Conservation (phyloP, 495 filamentous ascomycete genomes). For the Penicillium longicatenatum region DNA sequence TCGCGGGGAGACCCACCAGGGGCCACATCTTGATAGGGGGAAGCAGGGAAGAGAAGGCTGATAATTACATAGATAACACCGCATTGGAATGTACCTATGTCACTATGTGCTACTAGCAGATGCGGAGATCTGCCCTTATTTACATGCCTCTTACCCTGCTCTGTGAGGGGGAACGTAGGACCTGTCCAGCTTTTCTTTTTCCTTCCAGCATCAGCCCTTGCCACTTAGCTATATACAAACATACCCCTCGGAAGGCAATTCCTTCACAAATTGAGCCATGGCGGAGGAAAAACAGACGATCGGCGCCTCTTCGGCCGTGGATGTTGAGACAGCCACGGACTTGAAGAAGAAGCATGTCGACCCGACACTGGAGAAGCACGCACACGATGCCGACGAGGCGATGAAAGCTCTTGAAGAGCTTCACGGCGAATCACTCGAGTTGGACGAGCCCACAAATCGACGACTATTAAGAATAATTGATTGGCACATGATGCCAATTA, state of each 20-base stretch:
- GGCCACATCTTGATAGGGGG: slow-evolving; percentile 19
- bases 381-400: slow-evolving; percentile 62
- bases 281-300: slow-evolving; percentile 22
- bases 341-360: slow-evolving; percentile 24
- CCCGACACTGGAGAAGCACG: slow-evolving; percentile 49
- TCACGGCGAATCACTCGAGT: slow-evolving; percentile 48
- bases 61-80: slow-evolving; percentile 3
- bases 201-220: not conserved
- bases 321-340: slow-evolving; percentile 19
- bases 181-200: not conserved
- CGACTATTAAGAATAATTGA: slow-evolving; percentile 60
- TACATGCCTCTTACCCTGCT: not conserved
- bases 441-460: slow-evolving; percentile 59
- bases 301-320: slow-evolving; percentile 24
- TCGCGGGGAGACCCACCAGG: slow-evolving; percentile 24
- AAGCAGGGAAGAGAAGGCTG: not conserved
- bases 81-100: not conserved
- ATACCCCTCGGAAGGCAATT: not conserved
- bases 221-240: no score
- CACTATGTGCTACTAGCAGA: not conserved
- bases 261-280: slow-evolving; percentile 17
- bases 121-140: not conserved
- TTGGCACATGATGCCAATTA: slow-evolving; percentile 61
- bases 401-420: slow-evolving; percentile 55
- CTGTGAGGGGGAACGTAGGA: not conserved